A percentile compares a stretch with the other conserved stretches of the same genome.
phyloP scores from a whole-genome alignment of 73 alveolate genomes.

The Paramecium biaurelia region DNA sequence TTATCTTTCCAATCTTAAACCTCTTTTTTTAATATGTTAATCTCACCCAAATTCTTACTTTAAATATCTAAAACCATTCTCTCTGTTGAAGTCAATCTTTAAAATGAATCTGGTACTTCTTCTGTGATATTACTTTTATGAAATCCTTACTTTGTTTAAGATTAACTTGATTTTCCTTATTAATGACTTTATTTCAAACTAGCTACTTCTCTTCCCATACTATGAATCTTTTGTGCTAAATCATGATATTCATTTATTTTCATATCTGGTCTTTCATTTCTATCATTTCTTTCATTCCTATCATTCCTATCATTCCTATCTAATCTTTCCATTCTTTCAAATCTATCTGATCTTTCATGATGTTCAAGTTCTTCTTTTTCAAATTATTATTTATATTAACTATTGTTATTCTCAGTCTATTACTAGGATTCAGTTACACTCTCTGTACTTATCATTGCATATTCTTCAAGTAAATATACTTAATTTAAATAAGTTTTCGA shows the following conservation, averaged over 20 bases:
- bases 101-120: neutral
- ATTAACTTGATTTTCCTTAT: neutral
- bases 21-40: neutral
- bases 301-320: neutral
- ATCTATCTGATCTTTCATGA: constrained; percentile 8
- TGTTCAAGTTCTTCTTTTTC: neutral
- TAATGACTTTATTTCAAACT: constrained; percentile 29
- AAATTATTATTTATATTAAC: neutral
- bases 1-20: constrained; percentile 16
- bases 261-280: neutral
- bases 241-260: constrained; percentile 2
- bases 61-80: constrained; percentile 8
- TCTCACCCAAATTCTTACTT: neutral
- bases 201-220: constrained; percentile 49
- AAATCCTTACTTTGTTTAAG: neutral
- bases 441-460: constrained; percentile 29
- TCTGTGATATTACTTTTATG: neutral
- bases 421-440: constrained; percentile 27
- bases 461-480: constrained; percentile 61
- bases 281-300: neutral
- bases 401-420: constrained; percentile 20
- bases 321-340: neutral
- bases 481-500: constrained; percentile 68
- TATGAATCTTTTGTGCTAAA: neutral
- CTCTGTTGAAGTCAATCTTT: constrained; percentile 14